These are phyloP conservation scores for Apiospora aurea DNA, from an alignment of 2,329 filamentous ascomycete genomes.

Conservation along the genomic window DNA sequence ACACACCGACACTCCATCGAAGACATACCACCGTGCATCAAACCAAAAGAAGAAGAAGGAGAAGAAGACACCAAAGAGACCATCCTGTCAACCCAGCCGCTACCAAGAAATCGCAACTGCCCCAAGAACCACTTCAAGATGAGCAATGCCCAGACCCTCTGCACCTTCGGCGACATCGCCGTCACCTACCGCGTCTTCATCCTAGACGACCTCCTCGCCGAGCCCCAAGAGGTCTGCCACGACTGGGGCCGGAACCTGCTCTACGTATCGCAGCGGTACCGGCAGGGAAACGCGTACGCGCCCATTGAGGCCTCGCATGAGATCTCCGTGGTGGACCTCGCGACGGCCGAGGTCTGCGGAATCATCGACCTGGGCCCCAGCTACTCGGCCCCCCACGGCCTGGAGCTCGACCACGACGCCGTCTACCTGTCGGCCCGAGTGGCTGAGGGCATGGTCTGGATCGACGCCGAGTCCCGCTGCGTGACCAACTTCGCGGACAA, in stretches of 20 bases:
- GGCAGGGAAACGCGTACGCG: conserved; percentile 36
- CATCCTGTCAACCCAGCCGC: background rate
- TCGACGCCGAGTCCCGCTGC: conserved; percentile 33
- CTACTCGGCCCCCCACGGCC: conserved; percentile 36
- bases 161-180: conserved; percentile 36
- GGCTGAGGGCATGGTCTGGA: conserved; percentile 35
- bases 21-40: background rate
- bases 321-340: conserved; percentile 35
- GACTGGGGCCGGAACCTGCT: conserved; percentile 36
- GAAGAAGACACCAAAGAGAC: background rate
- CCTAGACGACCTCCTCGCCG: conserved; percentile 38
- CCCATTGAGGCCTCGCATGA: conserved; percentile 36
- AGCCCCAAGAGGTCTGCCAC: conserved; percentile 38
- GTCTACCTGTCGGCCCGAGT: conserved; percentile 35
- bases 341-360: conserved; percentile 30
- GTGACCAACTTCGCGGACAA: conserved; percentile 32
- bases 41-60: background rate
- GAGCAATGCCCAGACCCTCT: conserved; percentile 30
- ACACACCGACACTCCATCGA: background rate
- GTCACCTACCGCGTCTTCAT: conserved; percentile 37
- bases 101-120: background rate
- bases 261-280: conserved; percentile 37
- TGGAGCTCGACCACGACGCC: conserved; percentile 35
- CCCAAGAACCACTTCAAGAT: background rate
- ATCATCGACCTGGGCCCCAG: conserved; percentile 33